phyloP scores from a whole-genome alignment of 2,329 filamentous ascomycete genomes.

The Allantophomopsis lycopodina region DNA sequence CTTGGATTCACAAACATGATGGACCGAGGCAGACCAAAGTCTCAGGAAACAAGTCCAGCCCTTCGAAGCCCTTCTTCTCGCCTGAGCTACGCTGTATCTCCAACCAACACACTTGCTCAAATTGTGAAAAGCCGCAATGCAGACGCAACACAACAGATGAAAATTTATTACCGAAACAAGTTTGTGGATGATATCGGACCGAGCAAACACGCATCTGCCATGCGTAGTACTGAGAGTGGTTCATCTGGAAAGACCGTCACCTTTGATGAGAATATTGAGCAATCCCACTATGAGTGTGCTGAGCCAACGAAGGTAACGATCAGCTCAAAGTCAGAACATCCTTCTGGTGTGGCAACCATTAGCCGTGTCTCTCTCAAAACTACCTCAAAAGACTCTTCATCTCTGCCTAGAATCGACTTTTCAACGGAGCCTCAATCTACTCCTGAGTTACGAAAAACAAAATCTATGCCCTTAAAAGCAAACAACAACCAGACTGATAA shows the following conservation, averaged over 20 bases:
- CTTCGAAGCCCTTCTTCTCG: neutral
- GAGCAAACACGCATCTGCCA: neutral
- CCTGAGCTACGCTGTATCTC: too few relatives aligned
- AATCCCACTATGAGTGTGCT: too few relatives aligned
- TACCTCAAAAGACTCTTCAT: neutral
- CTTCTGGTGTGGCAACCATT: neutral
- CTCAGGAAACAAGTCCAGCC: neutral
- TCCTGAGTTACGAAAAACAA: too few relatives aligned
- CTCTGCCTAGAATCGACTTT: neutral
- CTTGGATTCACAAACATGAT: constrained; percentile 12
- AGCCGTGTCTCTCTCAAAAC: neutral
- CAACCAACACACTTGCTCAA: neutral
- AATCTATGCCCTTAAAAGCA: neutral
- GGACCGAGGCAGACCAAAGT: constrained; percentile 1
- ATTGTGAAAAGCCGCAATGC: neutral
- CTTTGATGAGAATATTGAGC: too few relatives aligned
- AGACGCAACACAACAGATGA: neutral
- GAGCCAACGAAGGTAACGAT: neutral
- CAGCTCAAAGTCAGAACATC: neutral
- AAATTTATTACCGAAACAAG: too few relatives aligned
- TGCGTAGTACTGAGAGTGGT: too few relatives aligned
- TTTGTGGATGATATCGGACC: neutral
- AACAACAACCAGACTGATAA: neutral
- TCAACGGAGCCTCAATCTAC: neutral
- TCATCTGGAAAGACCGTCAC: neutral